These are phyloP conservation scores for Yamadazyma conglobata DNA, from an alignment of 1,139 yeast species.

Conservation along the genomic window DNA sequence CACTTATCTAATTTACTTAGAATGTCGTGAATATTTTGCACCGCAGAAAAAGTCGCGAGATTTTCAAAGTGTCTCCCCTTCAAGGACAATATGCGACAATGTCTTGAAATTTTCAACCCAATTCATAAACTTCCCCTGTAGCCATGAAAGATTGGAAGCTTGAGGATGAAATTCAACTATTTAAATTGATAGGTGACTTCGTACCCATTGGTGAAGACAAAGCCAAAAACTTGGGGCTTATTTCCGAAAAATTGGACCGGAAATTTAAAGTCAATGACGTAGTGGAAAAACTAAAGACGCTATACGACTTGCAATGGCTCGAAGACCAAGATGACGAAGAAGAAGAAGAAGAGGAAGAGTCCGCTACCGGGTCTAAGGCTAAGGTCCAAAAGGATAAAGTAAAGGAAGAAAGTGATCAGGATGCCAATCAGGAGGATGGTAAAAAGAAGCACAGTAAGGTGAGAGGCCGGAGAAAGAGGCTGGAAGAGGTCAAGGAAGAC, in stretches of 20 bases:
- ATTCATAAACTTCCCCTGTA: too few species aligned
- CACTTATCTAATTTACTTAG: too few species aligned
- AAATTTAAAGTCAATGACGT: constrained; percentile 42
- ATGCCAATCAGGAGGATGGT: constrained; percentile 47
- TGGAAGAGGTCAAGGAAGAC: constrained; percentile 1
- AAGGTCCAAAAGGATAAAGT: neutral
- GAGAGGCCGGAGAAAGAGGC: constrained; percentile 1
- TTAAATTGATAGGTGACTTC: constrained; percentile 62
- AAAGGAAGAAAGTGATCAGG: constrained; percentile 1
- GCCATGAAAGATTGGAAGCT: constrained; percentile 48
- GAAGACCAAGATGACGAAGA: constrained; percentile 45
- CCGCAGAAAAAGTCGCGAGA: too few species aligned
- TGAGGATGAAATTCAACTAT: constrained; percentile 64
- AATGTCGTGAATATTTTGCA: too few species aligned
- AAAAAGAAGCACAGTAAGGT: neutral
- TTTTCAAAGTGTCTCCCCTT: too few species aligned
- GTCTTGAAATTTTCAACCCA: too few species aligned
- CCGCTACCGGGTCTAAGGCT: neutral
- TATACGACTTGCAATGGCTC: constrained; percentile 38
- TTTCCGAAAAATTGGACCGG: constrained; percentile 44
- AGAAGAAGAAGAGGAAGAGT: constrained; percentile 7
- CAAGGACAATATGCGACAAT: too few species aligned
- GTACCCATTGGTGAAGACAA: constrained; percentile 64
- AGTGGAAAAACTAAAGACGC: constrained; percentile 51
- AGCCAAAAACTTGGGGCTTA: constrained; percentile 55